Evolutionary conservation across 441 rosid genomes (phyloP).

Genomic region (Oxalis stricta): DNA sequence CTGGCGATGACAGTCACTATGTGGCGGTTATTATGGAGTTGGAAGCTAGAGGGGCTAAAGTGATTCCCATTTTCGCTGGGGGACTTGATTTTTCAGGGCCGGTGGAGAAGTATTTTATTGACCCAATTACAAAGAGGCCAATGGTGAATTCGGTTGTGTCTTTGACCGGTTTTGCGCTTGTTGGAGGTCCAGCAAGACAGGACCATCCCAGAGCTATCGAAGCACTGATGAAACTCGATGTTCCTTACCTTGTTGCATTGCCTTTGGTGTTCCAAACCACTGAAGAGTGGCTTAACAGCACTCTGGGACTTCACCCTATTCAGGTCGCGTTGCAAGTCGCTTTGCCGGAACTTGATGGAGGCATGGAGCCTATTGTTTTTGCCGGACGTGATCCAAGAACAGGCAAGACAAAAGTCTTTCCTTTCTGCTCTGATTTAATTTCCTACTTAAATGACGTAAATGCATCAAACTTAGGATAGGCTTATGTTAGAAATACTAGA

Average conservation of each 20-base stretch:
- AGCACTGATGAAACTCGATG: slow-evolving; percentile 82
- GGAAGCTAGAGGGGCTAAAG: slow-evolving; percentile 95
- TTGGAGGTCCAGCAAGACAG: slow-evolving; percentile 99
- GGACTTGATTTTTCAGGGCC: slow-evolving; percentile 96
- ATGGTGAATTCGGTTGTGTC: slow-evolving; percentile 69
- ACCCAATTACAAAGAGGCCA: slow-evolving; percentile 55
- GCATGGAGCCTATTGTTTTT: slow-evolving; percentile 96
- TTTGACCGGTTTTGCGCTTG: slow-evolving; percentile 92
- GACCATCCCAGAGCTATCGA: slow-evolving; percentile 95
- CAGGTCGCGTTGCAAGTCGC: slow-evolving; percentile 99
- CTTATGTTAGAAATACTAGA: no score
- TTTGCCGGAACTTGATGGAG: slow-evolving; percentile 97
- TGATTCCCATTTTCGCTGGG: slow-evolving; percentile 85
- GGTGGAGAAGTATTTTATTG: slow-evolving; percentile 63
- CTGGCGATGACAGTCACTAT: slow-evolving; percentile 93
- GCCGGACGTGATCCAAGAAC: slow-evolving; percentile 97
- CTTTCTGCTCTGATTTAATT: background rate
- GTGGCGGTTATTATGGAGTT: slow-evolving; percentile 98
- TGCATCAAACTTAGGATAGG: no score
- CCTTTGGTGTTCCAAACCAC: slow-evolving; percentile 98
- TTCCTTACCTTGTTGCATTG: slow-evolving; percentile 86
- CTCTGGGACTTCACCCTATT: slow-evolving; percentile 91
- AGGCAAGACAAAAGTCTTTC: slow-evolving; percentile 34
- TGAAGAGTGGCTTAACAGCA: slow-evolving; percentile 93
- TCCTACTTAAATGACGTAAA: background rate